Conservation (phyloP, 768 basidiomycete genomes). For the Auriculariales sp. region DNA sequence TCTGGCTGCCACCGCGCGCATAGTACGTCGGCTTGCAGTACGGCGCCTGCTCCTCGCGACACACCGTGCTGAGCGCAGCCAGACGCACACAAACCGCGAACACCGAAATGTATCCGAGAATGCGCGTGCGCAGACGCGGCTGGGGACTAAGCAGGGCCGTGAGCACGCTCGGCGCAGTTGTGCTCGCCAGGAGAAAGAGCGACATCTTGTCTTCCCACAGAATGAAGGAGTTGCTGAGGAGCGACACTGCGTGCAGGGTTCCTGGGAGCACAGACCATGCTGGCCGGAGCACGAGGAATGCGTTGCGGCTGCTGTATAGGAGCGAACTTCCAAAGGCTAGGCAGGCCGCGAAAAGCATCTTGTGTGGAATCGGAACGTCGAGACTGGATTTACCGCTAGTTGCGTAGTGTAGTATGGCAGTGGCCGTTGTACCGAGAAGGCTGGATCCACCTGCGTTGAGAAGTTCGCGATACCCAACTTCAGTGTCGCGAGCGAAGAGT, state of each 20-base stretch:
- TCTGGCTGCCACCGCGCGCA: slow-evolving; percentile 49
- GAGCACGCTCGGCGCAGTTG: slow-evolving; percentile 43
- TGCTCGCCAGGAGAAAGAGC: slow-evolving; percentile 57
- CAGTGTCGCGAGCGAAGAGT: slow-evolving; percentile 35
- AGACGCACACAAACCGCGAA: slow-evolving; percentile 56
- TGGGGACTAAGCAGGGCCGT: slow-evolving; percentile 45
- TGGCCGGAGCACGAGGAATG: no score
- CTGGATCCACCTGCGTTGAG: not conserved
- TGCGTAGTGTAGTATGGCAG: no score
- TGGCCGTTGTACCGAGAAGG: no score
- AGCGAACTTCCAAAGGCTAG: no score
- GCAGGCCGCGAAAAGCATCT: no score
- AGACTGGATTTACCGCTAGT: no score
- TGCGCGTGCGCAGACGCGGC: slow-evolving; percentile 51
- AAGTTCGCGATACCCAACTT: slow-evolving; percentile 14
- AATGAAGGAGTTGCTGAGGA: slow-evolving; percentile 92
- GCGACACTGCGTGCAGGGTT: slow-evolving; percentile 55
- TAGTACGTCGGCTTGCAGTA: slow-evolving; percentile 80
- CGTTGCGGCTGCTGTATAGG: no score
- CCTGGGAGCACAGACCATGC: slow-evolving; percentile 27
- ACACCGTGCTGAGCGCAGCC: slow-evolving; percentile 74
- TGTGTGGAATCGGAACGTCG: no score
- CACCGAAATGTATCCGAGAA: slow-evolving; percentile 54
- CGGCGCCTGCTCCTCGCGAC: slow-evolving; percentile 88
- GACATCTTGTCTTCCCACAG: slow-evolving; percentile 89